Conservation (phyloP, 441 rosid species). For the Erodium trifolium region DNA sequence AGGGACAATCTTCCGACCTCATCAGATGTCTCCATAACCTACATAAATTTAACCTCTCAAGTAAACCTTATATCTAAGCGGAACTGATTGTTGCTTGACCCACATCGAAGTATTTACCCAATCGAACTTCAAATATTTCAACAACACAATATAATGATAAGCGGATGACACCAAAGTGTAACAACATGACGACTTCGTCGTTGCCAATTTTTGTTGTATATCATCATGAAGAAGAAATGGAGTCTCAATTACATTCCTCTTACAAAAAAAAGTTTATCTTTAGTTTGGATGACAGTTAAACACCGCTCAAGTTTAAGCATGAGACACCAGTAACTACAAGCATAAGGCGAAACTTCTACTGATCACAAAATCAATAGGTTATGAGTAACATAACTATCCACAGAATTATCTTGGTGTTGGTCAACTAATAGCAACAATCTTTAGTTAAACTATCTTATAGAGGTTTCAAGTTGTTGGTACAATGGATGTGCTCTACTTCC, state of each 20-base stretch:
- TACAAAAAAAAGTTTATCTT: too few relatives aligned
- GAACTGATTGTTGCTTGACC: not conserved
- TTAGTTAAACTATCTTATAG: not conserved
- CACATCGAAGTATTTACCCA: not conserved
- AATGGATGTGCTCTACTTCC: not conserved
- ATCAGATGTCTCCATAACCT: conserved; percentile 63
- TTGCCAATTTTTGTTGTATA: too few relatives aligned
- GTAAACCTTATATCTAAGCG: not conserved
- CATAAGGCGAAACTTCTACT: not conserved
- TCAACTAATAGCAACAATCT: too few relatives aligned
- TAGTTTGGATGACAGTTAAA: too few relatives aligned
- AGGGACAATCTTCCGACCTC: conserved; percentile 69
- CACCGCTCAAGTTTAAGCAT: too few relatives aligned
- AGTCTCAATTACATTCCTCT: too few relatives aligned
- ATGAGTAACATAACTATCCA: not conserved
- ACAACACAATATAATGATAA: not conserved
- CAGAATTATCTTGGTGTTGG: not conserved
- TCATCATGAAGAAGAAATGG: too few relatives aligned
- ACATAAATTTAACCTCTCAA: conserved; percentile 9
- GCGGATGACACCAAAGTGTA: not conserved
- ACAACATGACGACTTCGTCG: not conserved
- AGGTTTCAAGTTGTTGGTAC: not conserved
- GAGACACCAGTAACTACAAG: too few relatives aligned
- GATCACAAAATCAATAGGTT: not conserved
- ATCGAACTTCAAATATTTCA: not conserved